Evolutionary conservation across 371 early-diverging fungal species (phyloP).

Genomic region (Syncephalastrum sp.): DNA sequence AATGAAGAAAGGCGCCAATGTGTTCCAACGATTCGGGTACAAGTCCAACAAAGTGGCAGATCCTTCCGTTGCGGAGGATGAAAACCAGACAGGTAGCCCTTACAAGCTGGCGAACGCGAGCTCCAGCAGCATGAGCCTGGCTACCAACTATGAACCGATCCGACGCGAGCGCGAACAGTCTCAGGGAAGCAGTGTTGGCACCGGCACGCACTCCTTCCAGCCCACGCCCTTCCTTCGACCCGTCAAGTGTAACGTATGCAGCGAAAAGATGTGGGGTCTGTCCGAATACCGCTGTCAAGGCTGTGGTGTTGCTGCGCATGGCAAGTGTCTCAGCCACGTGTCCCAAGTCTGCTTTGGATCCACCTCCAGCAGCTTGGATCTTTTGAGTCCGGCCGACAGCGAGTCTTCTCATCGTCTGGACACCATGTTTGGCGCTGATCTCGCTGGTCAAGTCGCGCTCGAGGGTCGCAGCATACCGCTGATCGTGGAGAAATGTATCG

Average conservation of each 20-base stretch:
- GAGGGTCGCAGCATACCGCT: slow-evolving; percentile 50
- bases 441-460: slow-evolving; percentile 7
- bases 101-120: no score
- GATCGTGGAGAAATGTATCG: slow-evolving; percentile 67
- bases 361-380: slow-evolving; percentile 8
- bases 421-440: slow-evolving; percentile 20
- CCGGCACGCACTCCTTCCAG: slow-evolving; percentile 43
- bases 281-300: slow-evolving; percentile 67
- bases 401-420: not conserved
- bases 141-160: no score
- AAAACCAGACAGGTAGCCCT: no score
- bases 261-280: slow-evolving; percentile 76
- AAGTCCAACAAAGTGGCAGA: no score
- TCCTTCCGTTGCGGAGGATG: no score
- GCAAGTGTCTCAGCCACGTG: slow-evolving; percentile 11
- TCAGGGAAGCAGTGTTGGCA: not conserved
- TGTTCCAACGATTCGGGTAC: no score
- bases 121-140: no score
- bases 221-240: slow-evolving; percentile 56
- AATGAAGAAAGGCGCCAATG: slow-evolving; percentile 25
- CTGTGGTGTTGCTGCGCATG: slow-evolving; percentile 8
- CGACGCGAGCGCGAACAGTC: no score
- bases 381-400: not conserved
- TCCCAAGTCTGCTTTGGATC: slow-evolving; percentile 8
- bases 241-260: slow-evolving; percentile 71